Percentiles rank a stretch among this genome's conserved stretches.
phyloP scores from a whole-genome alignment of 108 stramenopile species.

The Fragilariopsis cylindrus region DNA sequence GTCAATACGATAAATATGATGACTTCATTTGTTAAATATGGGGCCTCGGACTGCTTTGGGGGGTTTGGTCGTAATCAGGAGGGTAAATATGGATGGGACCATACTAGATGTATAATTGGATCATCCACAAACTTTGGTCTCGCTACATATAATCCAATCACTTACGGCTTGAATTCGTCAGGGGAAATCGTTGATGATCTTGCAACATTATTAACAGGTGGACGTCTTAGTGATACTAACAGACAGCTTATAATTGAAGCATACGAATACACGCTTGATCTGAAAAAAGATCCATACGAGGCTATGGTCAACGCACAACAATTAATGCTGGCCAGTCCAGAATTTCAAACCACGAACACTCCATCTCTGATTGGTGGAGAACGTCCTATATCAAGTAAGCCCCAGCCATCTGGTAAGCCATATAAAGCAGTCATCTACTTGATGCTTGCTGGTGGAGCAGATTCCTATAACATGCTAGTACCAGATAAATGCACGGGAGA shows the following conservation, averaged over 20 bases:
- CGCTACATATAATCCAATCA: neutral
- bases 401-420: conserved; percentile 25
- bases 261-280: neutral
- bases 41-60: neutral
- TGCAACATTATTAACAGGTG: conserved; percentile 48
- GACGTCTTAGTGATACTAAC: conserved; percentile 50
- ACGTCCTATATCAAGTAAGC: neutral
- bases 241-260: conserved; percentile 39
- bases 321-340: conserved; percentile 42
- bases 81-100: neutral
- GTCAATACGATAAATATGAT: conserved; percentile 7
- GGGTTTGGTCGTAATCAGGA: conserved; percentile 4
- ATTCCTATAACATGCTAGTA: conserved; percentile 42
- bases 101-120: neutral
- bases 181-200: conserved; percentile 51
- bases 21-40: conserved; percentile 1
- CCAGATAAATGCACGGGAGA: neutral
- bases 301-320: conserved; percentile 23
- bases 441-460: conserved; percentile 50
- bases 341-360: conserved; percentile 63
- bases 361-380: neutral
- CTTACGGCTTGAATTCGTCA: neutral
- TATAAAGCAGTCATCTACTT: conserved; percentile 69
- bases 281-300: conserved; percentile 5
- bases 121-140: neutral